A percentile compares a stretch with the other conserved stretches of the same genome.
These are phyloP conservation scores for Mycena epipterygia DNA, from an alignment of 768 basidiomycete genomes.

Conservation along the genomic window DNA sequence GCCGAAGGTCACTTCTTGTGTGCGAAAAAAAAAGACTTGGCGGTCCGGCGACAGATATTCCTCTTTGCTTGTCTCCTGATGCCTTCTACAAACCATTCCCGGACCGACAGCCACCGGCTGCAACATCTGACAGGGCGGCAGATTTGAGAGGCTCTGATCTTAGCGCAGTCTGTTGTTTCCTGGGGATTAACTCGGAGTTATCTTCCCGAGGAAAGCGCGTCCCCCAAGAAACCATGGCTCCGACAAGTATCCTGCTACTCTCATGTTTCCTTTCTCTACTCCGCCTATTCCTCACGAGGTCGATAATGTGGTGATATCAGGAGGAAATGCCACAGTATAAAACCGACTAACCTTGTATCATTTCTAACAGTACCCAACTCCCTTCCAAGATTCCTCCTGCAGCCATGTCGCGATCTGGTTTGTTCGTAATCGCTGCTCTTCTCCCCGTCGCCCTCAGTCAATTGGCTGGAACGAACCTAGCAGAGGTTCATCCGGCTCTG, in stretches of 20 bases:
- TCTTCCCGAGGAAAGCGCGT: constrained; percentile 25
- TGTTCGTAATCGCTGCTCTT: constrained; percentile 28
- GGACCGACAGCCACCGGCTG: constrained; percentile 12
- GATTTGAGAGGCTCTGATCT: constrained; percentile 12
- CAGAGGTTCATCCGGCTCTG: constrained; percentile 61
- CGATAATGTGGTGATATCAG: constrained; percentile 14
- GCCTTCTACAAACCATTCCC: not conserved
- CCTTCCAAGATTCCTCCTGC: not conserved
- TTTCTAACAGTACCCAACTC: constrained; percentile 16
- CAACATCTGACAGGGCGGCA: constrained; percentile 17
- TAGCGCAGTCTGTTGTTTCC: constrained; percentile 12
- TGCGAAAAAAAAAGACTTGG: constrained; percentile 4
- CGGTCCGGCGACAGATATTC: constrained; percentile 11
- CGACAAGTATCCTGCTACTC: constrained; percentile 24
- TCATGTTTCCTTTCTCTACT: constrained; percentile 13
- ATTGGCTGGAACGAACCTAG: constrained; percentile 58
- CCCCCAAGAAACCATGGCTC: constrained; percentile 7
- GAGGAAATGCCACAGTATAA: constrained; percentile 18
- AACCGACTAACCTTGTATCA: not conserved
- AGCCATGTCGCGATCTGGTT: constrained; percentile 25
- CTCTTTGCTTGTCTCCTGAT: constrained; percentile 12
- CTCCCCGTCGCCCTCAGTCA: constrained; percentile 56
- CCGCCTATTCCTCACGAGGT: constrained; percentile 10
- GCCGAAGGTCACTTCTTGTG: constrained; percentile 15
- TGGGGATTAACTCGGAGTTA: constrained; percentile 18